Conservation (phyloP, 495 filamentous ascomycete genomes). For the Collariella sp. region DNA sequence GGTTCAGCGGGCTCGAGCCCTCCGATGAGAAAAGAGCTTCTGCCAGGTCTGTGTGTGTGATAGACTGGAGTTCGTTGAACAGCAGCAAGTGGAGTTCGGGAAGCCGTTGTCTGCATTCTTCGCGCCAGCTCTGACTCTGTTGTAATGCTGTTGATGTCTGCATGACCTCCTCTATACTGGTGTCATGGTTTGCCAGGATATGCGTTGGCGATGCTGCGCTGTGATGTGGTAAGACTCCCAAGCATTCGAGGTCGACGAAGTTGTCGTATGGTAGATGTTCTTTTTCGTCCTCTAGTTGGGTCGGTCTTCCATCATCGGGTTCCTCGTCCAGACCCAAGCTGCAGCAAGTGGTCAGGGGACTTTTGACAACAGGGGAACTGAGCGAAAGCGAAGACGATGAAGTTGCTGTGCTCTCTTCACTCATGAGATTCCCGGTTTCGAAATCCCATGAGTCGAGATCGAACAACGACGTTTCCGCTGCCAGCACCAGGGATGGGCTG, state of each 20-base stretch:
- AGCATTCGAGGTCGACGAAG: neutral
- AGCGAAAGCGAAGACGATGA: neutral
- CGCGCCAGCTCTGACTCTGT: neutral
- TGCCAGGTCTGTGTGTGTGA: neutral
- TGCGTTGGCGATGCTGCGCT: neutral
- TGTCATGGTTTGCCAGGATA: neutral
- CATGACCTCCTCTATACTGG: neutral
- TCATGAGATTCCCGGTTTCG: neutral
- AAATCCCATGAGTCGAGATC: neutral
- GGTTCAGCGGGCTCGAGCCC: neutral
- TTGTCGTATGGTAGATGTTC: neutral
- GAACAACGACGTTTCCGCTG: neutral
- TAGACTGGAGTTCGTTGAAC: neutral
- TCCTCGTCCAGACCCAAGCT: neutral
- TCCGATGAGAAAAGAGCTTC: neutral
- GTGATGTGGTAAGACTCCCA: neutral
- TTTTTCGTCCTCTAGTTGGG: neutral
- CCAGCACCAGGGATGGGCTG: neutral
- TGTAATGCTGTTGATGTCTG: neutral
- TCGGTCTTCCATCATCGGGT: neutral
- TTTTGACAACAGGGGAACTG: neutral
- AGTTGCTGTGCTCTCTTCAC: neutral
- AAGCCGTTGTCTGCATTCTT: neutral
- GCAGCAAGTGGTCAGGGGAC: neutral
- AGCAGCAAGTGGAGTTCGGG: neutral